Evolutionary conservation across 805 yeast genomes (phyloP).

Genomic region (Metschnikowia rubicola): DNA sequence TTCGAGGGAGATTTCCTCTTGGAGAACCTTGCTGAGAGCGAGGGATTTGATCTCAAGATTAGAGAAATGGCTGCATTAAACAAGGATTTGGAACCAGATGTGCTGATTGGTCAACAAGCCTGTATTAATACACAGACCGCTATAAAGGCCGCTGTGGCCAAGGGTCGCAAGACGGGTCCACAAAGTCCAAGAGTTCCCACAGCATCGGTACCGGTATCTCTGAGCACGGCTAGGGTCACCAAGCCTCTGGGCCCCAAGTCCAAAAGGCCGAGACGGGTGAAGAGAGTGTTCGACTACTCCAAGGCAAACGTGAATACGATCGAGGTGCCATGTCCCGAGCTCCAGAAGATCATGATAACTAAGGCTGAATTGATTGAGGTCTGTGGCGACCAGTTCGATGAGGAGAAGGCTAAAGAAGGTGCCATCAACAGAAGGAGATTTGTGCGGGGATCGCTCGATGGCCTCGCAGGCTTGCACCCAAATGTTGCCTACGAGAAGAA

Average conservation of each 20-base stretch:
- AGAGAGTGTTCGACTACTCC: too few species aligned
- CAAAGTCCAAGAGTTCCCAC: not conserved
- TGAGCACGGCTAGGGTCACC: not conserved
- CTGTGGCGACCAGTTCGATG: constrained; percentile 3
- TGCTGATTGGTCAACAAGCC: too few species aligned
- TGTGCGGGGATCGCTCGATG: too few species aligned
- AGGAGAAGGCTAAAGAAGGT: constrained; percentile 4
- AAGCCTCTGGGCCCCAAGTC: not conserved
- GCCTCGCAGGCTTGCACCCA: too few species aligned
- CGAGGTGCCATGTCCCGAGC: not conserved
- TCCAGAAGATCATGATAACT: constrained; percentile 6
- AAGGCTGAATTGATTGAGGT: not conserved
- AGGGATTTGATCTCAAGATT: not conserved
- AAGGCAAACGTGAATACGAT: not conserved
- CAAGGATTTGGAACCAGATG: too few species aligned
- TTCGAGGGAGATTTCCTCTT: not conserved
- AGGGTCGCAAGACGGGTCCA: not conserved
- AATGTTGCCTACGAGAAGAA: too few species aligned
- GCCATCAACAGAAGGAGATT: not conserved
- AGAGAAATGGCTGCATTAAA: not conserved
- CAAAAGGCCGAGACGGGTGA: not conserved
- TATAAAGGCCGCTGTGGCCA: too few species aligned
- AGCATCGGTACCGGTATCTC: not conserved
- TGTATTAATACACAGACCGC: too few species aligned
- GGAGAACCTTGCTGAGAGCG: not conserved